Base-by-base conservation (phyloP, 805 yeast species). In the Babjeviella inositovora region DNA sequence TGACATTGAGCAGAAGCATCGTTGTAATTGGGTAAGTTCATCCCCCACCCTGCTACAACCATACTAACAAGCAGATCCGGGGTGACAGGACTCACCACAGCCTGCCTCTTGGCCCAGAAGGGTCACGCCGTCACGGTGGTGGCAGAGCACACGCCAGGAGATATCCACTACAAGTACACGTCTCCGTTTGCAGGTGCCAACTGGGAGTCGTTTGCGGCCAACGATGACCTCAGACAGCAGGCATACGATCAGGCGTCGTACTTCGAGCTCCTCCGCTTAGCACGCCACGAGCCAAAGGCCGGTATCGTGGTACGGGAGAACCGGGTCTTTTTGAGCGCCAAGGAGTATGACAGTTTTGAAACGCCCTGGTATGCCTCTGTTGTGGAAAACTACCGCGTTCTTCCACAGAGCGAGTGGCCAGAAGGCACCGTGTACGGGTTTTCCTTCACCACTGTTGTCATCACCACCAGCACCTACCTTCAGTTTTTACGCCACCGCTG, bases 171-270 rank as follows among this genome's bases (percentile, higher is more conserved):
- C 19, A 56, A 57, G 7, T 73, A 67, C 37, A 58, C 77, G 3
- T 68, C 76, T 1, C 80, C 81, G 3, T 64, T 55, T 39, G 82
- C 81, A 1, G 82, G 82, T 4, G 84, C 81, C 21, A 67, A 72
- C 33, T 73, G 81, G 79, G 54, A 51, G 22, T 62, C 75, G 8
- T 67, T 69, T 44, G 80, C 77, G 2, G 19, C 33, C 1, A 28
- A 30, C 1, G 48, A 50, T 4, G 30, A 34, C 13, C 12, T 16
- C 5, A 37, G 31, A 6, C 39, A 50, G 11, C 65, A 59, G 27
- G 37, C 45, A 8, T 35, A 50, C 11, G 82, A 73, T 34, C 43
- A 43, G 15, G 42, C 55, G 3, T 66, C 65, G 0, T 74, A 73
- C 33, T 32, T 32, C 14, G 54, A 49, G 28, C 60, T 71, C 19